Base-by-base conservation (phyloP, 2,329 filamentous ascomycete species). In the Penicillium sp. region DNA sequence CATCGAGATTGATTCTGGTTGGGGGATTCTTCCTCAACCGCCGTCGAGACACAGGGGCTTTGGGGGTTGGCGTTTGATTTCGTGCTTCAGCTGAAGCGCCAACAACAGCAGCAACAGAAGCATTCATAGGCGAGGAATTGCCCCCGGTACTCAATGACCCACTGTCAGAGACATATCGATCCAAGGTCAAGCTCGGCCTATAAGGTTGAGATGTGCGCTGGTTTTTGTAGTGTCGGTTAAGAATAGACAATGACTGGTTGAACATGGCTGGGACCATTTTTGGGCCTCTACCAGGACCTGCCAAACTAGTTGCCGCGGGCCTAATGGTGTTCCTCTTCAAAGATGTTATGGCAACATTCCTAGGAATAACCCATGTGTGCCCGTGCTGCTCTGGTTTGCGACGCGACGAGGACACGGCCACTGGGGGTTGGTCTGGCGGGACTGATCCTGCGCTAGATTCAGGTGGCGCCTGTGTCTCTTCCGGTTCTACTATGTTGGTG, bases 1-100 rank as follows among this genome's bases (percentile, higher is more conserved):
- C 62, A 52, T 79, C 75, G 9, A 77, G 61, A 61, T 83, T 76
- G 27, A 84, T 51, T 41, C 77, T 75, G 23, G 65, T 73, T 16
- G 81, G 75, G 6, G 65, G 66, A 1, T 64, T 55, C 59, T 80
- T 80, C 67, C 61, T 67, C 61, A 54, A 47, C 18, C 60, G 61
- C 52, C 60, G 67, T n/a, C 60, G 63, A 34, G 60, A 45, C 39
- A 45, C 46, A 48, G 50, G 50, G 27, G 37, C n/a, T 29, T 52
- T 57, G 3, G 21, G n/a, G 4, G 25, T 46, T 46, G 51, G 45
- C 13, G 45, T 16, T 27, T 49, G 40, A 1, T 52, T 44, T 10
- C 27, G 37, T 25, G 35, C 44, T 16, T 50, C 44, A 6, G 34
- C 27, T 15, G 48, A n/a, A 21, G 21, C 46, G 21, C 10, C 25